Evolutionary conservation across 2,329 filamentous ascomycete species (phyloP), one percentile per base, ranked within the genome.

Genomic region (Leptographium radiaticola): DNA sequence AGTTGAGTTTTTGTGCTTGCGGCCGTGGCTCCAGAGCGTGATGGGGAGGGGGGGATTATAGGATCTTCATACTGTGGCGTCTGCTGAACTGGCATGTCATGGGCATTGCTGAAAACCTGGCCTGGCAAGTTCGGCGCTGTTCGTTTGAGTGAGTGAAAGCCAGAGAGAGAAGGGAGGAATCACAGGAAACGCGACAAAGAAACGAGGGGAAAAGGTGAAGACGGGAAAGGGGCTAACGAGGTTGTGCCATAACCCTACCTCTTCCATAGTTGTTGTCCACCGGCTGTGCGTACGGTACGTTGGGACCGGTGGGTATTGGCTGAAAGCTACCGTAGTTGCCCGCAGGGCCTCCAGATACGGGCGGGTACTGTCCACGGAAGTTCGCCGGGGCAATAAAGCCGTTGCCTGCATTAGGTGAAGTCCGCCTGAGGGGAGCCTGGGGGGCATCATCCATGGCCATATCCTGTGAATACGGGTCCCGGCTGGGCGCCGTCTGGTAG

Each of bases 321-420:
- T 63, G 62, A 13, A 34, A 53, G 75, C 74, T 74, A 78, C 79
- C 77, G 73, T 79, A 79, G 70, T 76, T 76, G 60, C 76, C 79
- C 59, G 75, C 74, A 47, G 46, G 47, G 15, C 46, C 52, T 25
- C 12, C 45, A 34, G 52, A 40, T 13, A 42, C 45, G 44, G 20
- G 42, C 31, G 34, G 50, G 38, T 53, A 56, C 0, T 11, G 40
- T 13, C 49, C 53, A 33, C 52, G 55, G 16, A 53, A 50, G 43
- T 53, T 52, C 45, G 46, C 36, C 46, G 11, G 54, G 44, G 49
- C 51, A 36, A 18, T 52, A 49, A 54, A 59, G 6, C 44, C 40
- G 11, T 25, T 38, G 30, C 18, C 53, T 40, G 42, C 39, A 13
- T 53, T 53, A 7, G 58, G 58, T 3, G 58, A 57, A 13, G 42